A percentile compares a stretch with the other conserved stretches of the same genome.
phyloP scores from a whole-genome alignment of 2,329 filamentous ascomycete species.

The Lasiodiplodia gonubiensis region DNA sequence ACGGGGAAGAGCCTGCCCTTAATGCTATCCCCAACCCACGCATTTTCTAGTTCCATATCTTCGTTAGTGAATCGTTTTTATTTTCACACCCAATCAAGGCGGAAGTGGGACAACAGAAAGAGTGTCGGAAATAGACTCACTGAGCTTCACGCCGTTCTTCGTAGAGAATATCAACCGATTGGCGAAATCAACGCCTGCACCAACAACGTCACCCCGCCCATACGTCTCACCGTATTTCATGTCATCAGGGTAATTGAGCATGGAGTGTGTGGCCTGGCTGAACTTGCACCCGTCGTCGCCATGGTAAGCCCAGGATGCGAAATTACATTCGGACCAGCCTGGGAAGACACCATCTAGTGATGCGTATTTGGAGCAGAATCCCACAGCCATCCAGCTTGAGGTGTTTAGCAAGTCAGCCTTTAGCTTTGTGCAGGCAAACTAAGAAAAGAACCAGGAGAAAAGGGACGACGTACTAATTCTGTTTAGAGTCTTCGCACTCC shows the following conservation, averaged over 20 bases:
- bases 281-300: background rate
- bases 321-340: background rate
- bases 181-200: background rate
- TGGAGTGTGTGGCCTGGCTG: background rate
- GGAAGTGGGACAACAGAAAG: too few species aligned
- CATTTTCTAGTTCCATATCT: too few species aligned
- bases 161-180: background rate
- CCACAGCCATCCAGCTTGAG: too few species aligned
- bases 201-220: background rate
- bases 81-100: too few species aligned
- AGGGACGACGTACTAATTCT: background rate
- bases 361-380: background rate
- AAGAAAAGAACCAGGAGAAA: too few species aligned
- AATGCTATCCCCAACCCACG: background rate
- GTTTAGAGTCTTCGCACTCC: background rate
- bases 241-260: background rate
- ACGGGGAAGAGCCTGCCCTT: conserved; percentile 2
- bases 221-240: background rate
- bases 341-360: background rate
- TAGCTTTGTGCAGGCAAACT: too few species aligned
- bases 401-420: too few species aligned
- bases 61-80: too few species aligned
- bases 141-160: background rate
- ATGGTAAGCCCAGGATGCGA: background rate
- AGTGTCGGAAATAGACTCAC: background rate